These are phyloP conservation scores for Coleophoma eucalyptorum DNA, from an alignment of 2,329 filamentous ascomycete species.

Conservation along the genomic window DNA sequence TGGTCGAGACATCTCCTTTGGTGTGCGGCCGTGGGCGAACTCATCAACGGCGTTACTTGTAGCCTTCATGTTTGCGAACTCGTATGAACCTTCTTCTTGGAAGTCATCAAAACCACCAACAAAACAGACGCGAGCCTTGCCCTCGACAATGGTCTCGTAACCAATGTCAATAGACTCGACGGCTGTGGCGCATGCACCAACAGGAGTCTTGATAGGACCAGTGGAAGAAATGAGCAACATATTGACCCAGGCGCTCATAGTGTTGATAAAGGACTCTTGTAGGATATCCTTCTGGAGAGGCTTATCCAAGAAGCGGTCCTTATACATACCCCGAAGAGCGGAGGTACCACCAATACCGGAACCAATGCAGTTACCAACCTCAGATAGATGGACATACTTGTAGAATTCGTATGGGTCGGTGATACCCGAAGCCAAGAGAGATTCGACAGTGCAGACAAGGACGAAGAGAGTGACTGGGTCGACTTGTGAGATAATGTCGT, in stretches of 20 bases:
- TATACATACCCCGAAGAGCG: slow-evolving; percentile 96
- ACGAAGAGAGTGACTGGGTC: slow-evolving; percentile 95
- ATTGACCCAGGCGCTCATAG: slow-evolving; percentile 99
- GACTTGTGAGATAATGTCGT: slow-evolving; percentile 96
- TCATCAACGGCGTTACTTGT: slow-evolving; percentile 98
- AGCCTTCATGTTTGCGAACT: slow-evolving; percentile 99
- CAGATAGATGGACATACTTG: slow-evolving; percentile 97
- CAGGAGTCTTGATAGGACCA: slow-evolving; percentile 96
- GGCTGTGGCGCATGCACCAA: slow-evolving; percentile 94
- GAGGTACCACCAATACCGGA: slow-evolving; percentile 96
- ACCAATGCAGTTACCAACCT: slow-evolving; percentile 97
- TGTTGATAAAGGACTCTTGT: slow-evolving; percentile 99
- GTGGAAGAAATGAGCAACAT: slow-evolving; percentile 97
- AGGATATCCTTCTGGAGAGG: slow-evolving; percentile 98
- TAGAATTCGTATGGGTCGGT: slow-evolving; percentile 99
- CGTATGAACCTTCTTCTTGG: slow-evolving; percentile 97
- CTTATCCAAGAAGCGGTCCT: slow-evolving; percentile 93
- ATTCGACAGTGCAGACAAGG: slow-evolving; percentile 88
- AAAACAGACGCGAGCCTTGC: slow-evolving; percentile 95
- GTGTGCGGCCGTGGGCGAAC: slow-evolving; percentile 90
- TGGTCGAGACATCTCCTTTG: slow-evolving; percentile 95
- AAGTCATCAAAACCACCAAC: slow-evolving; percentile 99
- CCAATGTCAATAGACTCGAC: slow-evolving; percentile 97
- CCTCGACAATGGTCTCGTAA: slow-evolving; percentile 97
- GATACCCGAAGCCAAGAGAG: slow-evolving; percentile 87